Conservation (phyloP, 805 yeast genomes). For the Sugiyamaella mastotermitis region DNA sequence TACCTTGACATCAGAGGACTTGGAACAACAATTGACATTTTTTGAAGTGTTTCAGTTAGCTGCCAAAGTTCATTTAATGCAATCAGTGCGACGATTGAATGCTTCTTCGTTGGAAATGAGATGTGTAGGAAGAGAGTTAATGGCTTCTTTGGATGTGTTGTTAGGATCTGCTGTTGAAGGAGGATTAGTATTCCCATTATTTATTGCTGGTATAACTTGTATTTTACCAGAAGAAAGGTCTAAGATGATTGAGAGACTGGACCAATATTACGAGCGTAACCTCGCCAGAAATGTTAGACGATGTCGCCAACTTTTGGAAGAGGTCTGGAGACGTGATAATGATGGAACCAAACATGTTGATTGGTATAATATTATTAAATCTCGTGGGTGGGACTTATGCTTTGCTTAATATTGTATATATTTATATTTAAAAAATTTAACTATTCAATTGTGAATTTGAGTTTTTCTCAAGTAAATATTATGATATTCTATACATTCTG, state of each 20-base stretch:
- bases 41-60: constrained; percentile 69
- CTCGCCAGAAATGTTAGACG: constrained; percentile 58
- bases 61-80: constrained; percentile 60
- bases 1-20: constrained; percentile 38
- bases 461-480: too few species aligned
- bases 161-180: constrained; percentile 66
- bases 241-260: constrained; percentile 47
- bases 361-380: constrained; percentile 63
- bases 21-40: constrained; percentile 60
- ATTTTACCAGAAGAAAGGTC: constrained; percentile 45
- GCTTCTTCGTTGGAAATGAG: constrained; percentile 62
- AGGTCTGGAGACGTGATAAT: constrained; percentile 38
- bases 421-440: too few species aligned
- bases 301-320: constrained; percentile 34
- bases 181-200: constrained; percentile 68
- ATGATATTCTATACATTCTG: too few species aligned
- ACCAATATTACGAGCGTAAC: constrained; percentile 53
- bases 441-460: too few species aligned
- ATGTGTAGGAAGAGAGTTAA: constrained; percentile 46
- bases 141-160: constrained; percentile 53
- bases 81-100: constrained; percentile 54
- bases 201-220: constrained; percentile 70
- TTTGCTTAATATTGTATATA: constrained; percentile 44
- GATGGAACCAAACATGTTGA: constrained; percentile 59
- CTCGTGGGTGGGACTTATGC: constrained; percentile 71